Conservation (phyloP, 768 basidiomycete species). For the Calocera viscosa region DNA sequence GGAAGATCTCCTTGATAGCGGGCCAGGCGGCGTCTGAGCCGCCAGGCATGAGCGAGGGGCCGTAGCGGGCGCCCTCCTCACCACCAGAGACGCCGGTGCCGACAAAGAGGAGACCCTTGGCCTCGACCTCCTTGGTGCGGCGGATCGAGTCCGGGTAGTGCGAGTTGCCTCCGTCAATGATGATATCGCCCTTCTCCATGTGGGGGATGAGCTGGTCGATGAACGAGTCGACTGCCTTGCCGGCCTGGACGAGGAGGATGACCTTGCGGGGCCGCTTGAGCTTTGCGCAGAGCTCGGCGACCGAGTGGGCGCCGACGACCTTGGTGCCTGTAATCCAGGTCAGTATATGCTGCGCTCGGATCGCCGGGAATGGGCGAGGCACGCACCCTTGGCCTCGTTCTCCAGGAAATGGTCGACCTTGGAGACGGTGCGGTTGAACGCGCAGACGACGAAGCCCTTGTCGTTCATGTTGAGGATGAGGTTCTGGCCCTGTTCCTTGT, state of each 20-base stretch:
- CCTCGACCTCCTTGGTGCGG: conserved; percentile 80
- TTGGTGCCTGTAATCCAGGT: conserved; percentile 61
- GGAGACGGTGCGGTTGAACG: conserved; percentile 91
- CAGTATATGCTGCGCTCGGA: background rate
- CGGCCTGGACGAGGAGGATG: conserved; percentile 97
- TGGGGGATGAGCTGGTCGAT: conserved; percentile 77
- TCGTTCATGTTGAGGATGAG: conserved; percentile 98
- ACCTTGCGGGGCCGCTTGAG: conserved; percentile 95
- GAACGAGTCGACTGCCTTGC: conserved; percentile 89
- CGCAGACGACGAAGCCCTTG: conserved; percentile 95
- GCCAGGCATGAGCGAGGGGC: conserved; percentile 98
- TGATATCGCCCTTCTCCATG: conserved; percentile 92
- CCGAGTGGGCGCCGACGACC: conserved; percentile 84
- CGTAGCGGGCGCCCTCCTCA: conserved; percentile 95
- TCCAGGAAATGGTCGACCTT: conserved; percentile 94
- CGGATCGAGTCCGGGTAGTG: conserved; percentile 98
- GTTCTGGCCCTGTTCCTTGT: conserved; percentile 70
- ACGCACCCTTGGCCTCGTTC: conserved; percentile 92
- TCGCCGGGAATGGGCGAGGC: conserved; percentile 9
- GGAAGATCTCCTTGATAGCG: conserved; percentile 95
- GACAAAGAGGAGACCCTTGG: conserved; percentile 91
- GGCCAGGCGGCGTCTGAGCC: conserved; percentile 92
- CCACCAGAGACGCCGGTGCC: conserved; percentile 98
- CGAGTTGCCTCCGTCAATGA: conserved; percentile 99
- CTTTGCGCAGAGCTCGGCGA: conserved; percentile 81